Percentiles rank a stretch among this genome's conserved stretches.
phyloP scores from a whole-genome alignment of 495 filamentous ascomycete species.

The Thermothielavioides terrestris region DNA sequence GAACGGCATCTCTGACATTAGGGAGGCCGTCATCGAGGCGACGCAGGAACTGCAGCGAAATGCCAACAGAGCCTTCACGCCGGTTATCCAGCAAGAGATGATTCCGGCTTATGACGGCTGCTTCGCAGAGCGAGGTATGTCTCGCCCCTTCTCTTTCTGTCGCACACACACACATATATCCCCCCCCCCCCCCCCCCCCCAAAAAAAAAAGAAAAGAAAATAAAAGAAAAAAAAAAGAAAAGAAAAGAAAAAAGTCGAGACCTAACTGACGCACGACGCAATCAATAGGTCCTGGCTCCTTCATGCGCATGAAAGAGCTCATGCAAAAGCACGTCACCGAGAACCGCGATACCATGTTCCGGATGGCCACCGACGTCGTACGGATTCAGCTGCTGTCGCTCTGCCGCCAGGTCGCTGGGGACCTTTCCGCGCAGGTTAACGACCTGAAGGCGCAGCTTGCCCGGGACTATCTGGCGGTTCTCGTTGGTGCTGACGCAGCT shows the following conservation, averaged over 20 bases:
- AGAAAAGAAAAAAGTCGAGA: background rate
- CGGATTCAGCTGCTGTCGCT: conserved; percentile 29
- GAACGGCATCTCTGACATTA: conserved; percentile 18
- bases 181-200: too few relatives aligned
- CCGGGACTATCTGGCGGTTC: conserved; percentile 36
- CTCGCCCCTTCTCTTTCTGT: too few relatives aligned
- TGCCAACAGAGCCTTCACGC: conserved; percentile 48
- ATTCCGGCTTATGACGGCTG: conserved; percentile 40
- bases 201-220: background rate
- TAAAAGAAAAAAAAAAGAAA: background rate
- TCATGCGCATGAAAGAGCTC: conserved; percentile 53
- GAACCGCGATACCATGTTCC: conserved; percentile 43
- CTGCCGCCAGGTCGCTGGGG: conserved; percentile 26
- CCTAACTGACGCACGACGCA: too few relatives aligned
- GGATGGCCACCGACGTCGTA: conserved; percentile 37
- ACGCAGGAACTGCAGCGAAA: conserved; percentile 45
- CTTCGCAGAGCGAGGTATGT: conserved; percentile 35
- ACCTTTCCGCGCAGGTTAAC: conserved; percentile 32
- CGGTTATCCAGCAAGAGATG: conserved; percentile 43
- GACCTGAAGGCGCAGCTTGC: conserved; percentile 35
- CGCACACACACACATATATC: too few relatives aligned
- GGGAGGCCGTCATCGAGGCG: conserved; percentile 18
- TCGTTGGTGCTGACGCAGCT: conserved; percentile 11
- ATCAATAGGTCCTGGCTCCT: conserved; percentile 28
- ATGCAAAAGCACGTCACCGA: conserved; percentile 45